Evolutionary conservation across 345 rosid species (phyloP).

Genomic region (Crucihimalaya himalaica): DNA sequence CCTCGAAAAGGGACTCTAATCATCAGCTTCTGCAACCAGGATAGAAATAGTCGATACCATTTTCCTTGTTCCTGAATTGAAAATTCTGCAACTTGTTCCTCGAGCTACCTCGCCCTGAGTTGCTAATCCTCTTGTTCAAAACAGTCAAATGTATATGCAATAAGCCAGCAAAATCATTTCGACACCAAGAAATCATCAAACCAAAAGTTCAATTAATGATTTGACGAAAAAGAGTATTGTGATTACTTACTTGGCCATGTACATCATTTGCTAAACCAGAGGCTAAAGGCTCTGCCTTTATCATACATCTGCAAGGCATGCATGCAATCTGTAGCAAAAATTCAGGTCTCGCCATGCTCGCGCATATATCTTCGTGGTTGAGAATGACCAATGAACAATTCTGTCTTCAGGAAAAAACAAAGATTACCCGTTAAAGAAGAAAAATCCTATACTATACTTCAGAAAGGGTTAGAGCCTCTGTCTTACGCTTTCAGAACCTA

Average conservation of each 20-base stretch:
- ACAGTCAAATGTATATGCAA: slow-evolving; percentile 59
- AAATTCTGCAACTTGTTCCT: slow-evolving; percentile 66
- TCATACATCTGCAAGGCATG: slow-evolving; percentile 70
- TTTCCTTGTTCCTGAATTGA: slow-evolving; percentile 81
- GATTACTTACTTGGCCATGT: slow-evolving; percentile 81
- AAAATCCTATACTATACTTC: background rate
- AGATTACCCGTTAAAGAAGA: background rate
- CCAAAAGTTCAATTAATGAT: too few relatives aligned
- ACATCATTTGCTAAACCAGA: slow-evolving; percentile 94
- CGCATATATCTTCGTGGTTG: slow-evolving; percentile 75
- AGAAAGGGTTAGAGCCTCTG: background rate
- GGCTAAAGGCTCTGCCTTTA: slow-evolving; percentile 81
- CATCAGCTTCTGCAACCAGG: slow-evolving; percentile 59
- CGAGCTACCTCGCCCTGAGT: slow-evolving; percentile 36
- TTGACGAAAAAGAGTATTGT: background rate
- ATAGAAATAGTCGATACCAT: slow-evolving; percentile 69
- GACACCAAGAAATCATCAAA: background rate
- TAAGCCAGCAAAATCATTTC: background rate
- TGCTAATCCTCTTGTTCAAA: slow-evolving; percentile 48
- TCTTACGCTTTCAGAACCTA: slow-evolving; percentile 77
- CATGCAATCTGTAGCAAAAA: slow-evolving; percentile 60
- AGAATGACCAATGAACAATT: slow-evolving; percentile 73
- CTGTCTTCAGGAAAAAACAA: slow-evolving; percentile 47
- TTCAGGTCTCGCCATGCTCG: slow-evolving; percentile 52
- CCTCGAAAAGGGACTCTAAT: background rate